A percentile compares a stretch with the other conserved stretches of the same genome.
Evolutionary conservation across 352 stramenopile genomes (phyloP).

Genomic region (Phytophthora multivora): DNA sequence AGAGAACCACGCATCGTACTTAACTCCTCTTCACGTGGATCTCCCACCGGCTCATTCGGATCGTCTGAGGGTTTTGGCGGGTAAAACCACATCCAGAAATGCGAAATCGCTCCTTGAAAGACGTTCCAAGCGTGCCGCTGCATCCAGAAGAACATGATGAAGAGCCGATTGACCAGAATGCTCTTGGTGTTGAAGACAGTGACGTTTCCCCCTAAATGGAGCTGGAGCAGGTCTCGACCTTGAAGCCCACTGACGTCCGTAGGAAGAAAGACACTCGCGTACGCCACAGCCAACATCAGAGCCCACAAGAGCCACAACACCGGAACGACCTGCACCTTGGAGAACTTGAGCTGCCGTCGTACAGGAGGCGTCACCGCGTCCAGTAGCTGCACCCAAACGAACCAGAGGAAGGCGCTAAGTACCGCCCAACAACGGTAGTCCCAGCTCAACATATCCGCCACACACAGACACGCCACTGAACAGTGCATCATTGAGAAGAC

Average conservation of each 20-base stretch:
- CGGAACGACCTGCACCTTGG: constrained; percentile 27
- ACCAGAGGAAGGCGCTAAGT: constrained; percentile 33
- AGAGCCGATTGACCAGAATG: constrained; percentile 45
- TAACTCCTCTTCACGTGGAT: constrained; percentile 37
- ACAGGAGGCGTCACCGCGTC: constrained; percentile 37
- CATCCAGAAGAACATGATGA: constrained; percentile 54
- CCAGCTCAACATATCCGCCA: constrained; percentile 35
- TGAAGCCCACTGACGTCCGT: constrained; percentile 25
- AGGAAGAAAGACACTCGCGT: constrained; percentile 35
- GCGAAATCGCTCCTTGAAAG: constrained; percentile 17
- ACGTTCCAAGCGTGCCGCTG: constrained; percentile 43
- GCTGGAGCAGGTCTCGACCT: constrained; percentile 33
- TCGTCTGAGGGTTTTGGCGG: not conserved
- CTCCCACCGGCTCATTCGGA: not conserved
- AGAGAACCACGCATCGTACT: constrained; percentile 44
- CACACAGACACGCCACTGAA: constrained; percentile 26
- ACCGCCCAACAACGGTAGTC: constrained; percentile 34
- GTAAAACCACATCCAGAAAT: not conserved
- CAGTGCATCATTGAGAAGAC: constrained; percentile 43
- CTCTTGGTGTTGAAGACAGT: constrained; percentile 40
- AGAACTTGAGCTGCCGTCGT: constrained; percentile 17
- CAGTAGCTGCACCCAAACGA: constrained; percentile 34
- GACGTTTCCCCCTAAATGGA: constrained; percentile 21
- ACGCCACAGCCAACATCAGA: constrained; percentile 29
- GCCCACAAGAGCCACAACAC: constrained; percentile 23